Evolutionary conservation across 495 filamentous ascomycete genomes (phyloP).

Genomic region (Talaromyces wortmannii): DNA sequence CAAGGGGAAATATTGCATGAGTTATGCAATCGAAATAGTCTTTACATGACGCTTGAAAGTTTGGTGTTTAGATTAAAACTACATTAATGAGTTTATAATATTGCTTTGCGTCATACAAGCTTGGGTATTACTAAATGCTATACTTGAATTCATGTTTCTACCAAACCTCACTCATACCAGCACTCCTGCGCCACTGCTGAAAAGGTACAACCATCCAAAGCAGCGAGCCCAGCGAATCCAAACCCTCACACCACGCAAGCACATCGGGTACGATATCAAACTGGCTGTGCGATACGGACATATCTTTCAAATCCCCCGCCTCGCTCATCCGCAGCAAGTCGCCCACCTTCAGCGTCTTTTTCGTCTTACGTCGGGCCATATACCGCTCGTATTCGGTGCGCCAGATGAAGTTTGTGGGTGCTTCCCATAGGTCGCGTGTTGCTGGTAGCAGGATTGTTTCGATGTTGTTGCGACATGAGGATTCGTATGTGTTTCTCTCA

Average conservation of each 20-base stretch:
- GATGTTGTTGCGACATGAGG: background rate
- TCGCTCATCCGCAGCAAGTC: background rate
- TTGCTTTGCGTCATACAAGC: too few relatives aligned
- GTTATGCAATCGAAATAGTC: slow-evolving; percentile 1
- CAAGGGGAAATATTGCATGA: slow-evolving; percentile 1
- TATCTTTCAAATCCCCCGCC: background rate
- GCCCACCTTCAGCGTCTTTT: background rate
- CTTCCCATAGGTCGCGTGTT: slow-evolving; percentile 3
- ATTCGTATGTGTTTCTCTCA: background rate
- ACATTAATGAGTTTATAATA: background rate
- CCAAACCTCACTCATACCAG: slow-evolving; percentile 4
- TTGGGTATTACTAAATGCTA: too few relatives aligned
- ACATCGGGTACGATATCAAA: slow-evolving; percentile 1
- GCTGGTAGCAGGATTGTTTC: slow-evolving; percentile 2
- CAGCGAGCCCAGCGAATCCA: slow-evolving; percentile 3
- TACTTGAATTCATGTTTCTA: background rate
- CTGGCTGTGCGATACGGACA: background rate
- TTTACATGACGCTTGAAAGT: background rate
- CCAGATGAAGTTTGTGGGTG: slow-evolving; percentile 1
- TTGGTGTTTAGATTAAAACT: background rate
- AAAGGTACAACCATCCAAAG: slow-evolving; percentile 2
- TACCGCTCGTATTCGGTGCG: slow-evolving; percentile 1
- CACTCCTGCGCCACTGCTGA: background rate
- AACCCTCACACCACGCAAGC: slow-evolving; percentile 1
- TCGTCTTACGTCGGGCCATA: background rate